Evolutionary conservation across 805 yeast species (phyloP).

Genomic region (Lipomyces orientalis): DNA sequence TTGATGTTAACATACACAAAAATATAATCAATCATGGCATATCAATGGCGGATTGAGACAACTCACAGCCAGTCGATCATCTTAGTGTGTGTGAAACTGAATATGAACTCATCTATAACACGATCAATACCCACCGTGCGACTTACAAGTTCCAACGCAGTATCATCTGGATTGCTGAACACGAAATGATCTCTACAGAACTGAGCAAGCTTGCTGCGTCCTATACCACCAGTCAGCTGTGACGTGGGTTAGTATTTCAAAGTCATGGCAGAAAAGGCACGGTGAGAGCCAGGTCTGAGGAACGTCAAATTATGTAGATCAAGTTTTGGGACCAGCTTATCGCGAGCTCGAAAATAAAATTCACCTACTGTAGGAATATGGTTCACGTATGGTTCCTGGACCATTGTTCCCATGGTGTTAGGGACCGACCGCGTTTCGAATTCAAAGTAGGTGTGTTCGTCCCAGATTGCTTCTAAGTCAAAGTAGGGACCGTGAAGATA

Average conservation of each 20-base stretch:
- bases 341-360: not conserved
- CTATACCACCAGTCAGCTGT: not conserved
- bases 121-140: not conserved
- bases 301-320: not conserved
- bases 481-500: not conserved
- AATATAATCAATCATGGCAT: not conserved
- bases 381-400: conserved; percentile 1
- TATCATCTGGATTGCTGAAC: not conserved
- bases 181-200: not conserved
- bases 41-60: not conserved
- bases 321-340: not conserved
- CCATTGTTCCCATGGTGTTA: not conserved
- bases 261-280: not conserved
- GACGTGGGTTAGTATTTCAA: not conserved
- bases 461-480: not conserved
- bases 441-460: not conserved
- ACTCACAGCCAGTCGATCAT: not conserved
- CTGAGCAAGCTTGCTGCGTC: not conserved
- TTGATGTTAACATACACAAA: not conserved
- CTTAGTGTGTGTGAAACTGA: not conserved
- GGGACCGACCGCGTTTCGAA: not conserved
- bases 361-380: conserved; percentile 1
- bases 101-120: not conserved
- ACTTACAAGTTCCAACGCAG: conserved; percentile 1
- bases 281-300: not conserved